These are phyloP conservation scores for Tetrahymena thermophila DNA, from an alignment of 73 alveolate species.

Conservation along the genomic window DNA sequence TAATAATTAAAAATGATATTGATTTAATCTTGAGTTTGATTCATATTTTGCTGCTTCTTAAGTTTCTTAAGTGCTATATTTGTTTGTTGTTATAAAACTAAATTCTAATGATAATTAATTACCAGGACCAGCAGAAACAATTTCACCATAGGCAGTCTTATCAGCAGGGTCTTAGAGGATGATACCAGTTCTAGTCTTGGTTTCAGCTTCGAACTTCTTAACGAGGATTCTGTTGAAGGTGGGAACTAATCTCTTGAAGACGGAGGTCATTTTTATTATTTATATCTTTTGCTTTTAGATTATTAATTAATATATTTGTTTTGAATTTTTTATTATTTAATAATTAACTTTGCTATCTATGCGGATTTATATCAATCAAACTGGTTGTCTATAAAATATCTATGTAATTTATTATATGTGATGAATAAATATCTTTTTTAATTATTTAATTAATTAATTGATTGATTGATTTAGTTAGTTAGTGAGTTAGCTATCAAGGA, in stretches of 20 bases:
- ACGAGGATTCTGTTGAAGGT: conserved; percentile 64
- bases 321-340: not conserved
- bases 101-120: not conserved
- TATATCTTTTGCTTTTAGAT: not conserved
- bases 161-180: conserved; percentile 53
- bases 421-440: not conserved
- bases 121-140: conserved; percentile 73
- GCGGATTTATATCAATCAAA: not conserved
- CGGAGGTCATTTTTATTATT: conserved; percentile 21
- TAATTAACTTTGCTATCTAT: not conserved
- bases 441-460: too few relatives aligned
- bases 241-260: conserved; percentile 52
- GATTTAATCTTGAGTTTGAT: too few relatives aligned
- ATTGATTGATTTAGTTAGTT: not conserved
- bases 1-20: not conserved
- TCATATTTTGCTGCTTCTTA: not conserved
- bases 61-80: not conserved
- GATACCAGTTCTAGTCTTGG: conserved; percentile 77
- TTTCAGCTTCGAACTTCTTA: conserved; percentile 57
- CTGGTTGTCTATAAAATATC: not conserved
- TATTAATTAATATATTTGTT: not conserved
- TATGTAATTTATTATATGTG: not conserved
- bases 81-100: too few relatives aligned
- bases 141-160: conserved; percentile 57
- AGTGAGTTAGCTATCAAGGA: not conserved